Base-by-base conservation (phyloP, 176 grass and related monocot genomes). In the Phoenix dactylifera region DNA sequence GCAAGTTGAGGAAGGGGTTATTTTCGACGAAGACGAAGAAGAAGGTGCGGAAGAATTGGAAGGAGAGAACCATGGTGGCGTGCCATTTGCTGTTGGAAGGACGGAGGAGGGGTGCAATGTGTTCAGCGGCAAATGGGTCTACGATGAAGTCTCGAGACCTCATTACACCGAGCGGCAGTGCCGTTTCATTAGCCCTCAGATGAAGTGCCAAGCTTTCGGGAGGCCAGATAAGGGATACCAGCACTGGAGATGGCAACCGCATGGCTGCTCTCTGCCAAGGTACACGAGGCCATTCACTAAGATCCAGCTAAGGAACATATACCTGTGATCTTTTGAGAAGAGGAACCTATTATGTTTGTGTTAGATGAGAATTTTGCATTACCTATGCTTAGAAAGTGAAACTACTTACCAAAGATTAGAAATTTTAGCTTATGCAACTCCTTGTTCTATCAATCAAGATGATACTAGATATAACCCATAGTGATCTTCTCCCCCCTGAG, bases 231-330 rank as follows among this genome's bases (percentile, higher is more conserved):
- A 30, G 15, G 18, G 15, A 18, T 69, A 69, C 16, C 67, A 58
- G 22, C 18, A 49, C 22, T 69, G 67, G 67, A 69, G 67, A 58
- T 69, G 67, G 67, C 54, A 69, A 18, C 67, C 67, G 23, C 54
- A 69, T 57, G 14, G 20, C 10, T 69, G 67, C 32, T 58, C 67
- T 69, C 32, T 69, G 14, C 55, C 54, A 49, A 58, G 67, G 67
- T 69, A 57, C 12, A 7, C 30, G 0, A 32, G 26, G 25, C 15
- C 16, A 20, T 14, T 61, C 23, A 14, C 35, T 20, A 44, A 2
- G 35, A 30, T 30, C 6, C 0, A 28, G 26, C 26, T 28, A 28
- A 28, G 26, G 5, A 5, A 28, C 26, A 28, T 28, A 5, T 28
- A 28, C 5, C 4, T 28, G 26, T 28, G 26, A 28, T 28, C 26